Evolutionary conservation across 805 yeast genomes (phyloP), one percentile per base, ranked within the genome.

Genomic region (Pichia nakasei): DNA sequence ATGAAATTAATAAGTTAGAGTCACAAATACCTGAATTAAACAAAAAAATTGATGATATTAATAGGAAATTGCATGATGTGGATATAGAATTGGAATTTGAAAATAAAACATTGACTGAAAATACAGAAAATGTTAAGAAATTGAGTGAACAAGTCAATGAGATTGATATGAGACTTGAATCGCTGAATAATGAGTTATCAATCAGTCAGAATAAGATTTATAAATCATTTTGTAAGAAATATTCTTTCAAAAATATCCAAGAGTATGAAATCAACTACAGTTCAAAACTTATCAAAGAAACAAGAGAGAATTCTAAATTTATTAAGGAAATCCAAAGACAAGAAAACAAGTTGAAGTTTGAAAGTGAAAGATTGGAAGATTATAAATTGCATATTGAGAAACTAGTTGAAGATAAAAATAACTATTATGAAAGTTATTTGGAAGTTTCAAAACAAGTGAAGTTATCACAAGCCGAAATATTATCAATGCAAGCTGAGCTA

Each of bases 241-340:
- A 80, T 42, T 77, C 78, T 0, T 76, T 86, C 52, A 58, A 64
- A 8, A 61, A 61, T 48, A 76, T 87, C 34, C 67, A 71, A 38
- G 87, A 82, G 29, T 88, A 83, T 57, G 96, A 88, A 58, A 67
- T 66, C 37, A 67, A 75, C 12, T 84, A 81, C 43, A 89, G 91
- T 6, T 66, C 75, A 5, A 61, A 73, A 4, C 55, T 75, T 40
- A 68, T 84, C 55, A 68, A 69, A 27, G 75, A 76, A 42, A 68
- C 80, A 1, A 77, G 75, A 47, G 86, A 82, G 55, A 67, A 79
- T 37, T 69, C 83, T 1, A 78, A 78, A 49, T 74, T 75, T 46
- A 66, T 75, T 35, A 78, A 78, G 47, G 83, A 84, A 44, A 72
- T 82, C 17, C 62, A 80, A 15, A 72, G 76, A 8, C 60, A 85